Conservation (phyloP, 768 basidiomycete species). For the Rhodotorula diobovata region DNA sequence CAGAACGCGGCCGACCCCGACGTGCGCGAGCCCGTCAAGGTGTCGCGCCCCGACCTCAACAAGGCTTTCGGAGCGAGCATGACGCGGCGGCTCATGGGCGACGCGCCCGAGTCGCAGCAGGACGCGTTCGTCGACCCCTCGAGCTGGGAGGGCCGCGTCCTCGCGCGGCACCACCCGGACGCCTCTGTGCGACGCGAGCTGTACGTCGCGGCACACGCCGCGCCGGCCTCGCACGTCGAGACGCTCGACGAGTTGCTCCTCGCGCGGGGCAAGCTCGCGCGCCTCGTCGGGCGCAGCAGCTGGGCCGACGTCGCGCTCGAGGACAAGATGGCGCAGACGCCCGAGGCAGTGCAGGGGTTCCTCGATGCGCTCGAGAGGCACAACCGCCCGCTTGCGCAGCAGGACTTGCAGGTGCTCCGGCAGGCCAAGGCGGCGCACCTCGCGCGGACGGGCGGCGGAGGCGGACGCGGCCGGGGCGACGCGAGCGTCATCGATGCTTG, state of each 20-base stretch:
- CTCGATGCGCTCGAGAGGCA: conserved; percentile 73
- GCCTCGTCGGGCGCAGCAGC: conserved; percentile 74
- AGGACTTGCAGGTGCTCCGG: conserved; percentile 62
- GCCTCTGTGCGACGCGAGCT: conserved; percentile 76
- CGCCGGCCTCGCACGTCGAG: conserved; percentile 61
- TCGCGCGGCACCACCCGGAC: conserved; percentile 78
- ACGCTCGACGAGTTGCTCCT: conserved; percentile 70
- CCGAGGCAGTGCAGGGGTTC: conserved; percentile 87
- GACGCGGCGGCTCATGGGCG: conserved; percentile 39
- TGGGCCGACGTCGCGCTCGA: conserved; percentile 80
- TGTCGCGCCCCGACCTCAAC: conserved; percentile 8
- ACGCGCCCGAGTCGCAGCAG: not conserved
- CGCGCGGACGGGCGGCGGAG: conserved; percentile 24
- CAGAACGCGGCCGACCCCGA: conserved; percentile 41
- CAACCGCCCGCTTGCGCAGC: conserved; percentile 69
- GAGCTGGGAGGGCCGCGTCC: conserved; percentile 85
- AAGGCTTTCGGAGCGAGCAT: conserved; percentile 10
- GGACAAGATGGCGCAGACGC: conserved; percentile 96
- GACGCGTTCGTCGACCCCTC: conserved; percentile 67
- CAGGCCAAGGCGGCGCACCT: conserved; percentile 69
- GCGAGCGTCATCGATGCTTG: conserved; percentile 74
- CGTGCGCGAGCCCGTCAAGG: conserved; percentile 14
- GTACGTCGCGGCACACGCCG: conserved; percentile 67
- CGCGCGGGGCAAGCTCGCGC: conserved; percentile 75
- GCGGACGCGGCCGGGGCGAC: conserved; percentile 37